phyloP scores from a whole-genome alignment of 306 rosid genomes.

The Prosopis cineraria region DNA sequence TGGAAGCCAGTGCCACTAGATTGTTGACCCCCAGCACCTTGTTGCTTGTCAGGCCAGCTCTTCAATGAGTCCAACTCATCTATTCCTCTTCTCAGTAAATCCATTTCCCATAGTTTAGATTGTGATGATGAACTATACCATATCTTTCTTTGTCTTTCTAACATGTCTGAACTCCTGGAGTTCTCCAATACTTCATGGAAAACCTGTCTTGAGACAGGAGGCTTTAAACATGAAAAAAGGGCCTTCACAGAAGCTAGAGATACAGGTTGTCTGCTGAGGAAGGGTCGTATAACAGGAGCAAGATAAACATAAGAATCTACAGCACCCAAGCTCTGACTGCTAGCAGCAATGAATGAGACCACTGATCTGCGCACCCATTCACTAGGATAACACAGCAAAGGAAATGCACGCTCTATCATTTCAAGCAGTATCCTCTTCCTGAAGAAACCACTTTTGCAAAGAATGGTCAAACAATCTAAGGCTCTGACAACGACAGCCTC shows the following conservation, averaged over 20 bases:
- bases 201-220: slow-evolving; percentile 79
- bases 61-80: slow-evolving; percentile 63
- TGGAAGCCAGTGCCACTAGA: slow-evolving; percentile 50
- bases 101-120: slow-evolving; percentile 91
- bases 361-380: slow-evolving; percentile 90
- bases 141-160: slow-evolving; percentile 95
- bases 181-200: slow-evolving; percentile 81
- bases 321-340: slow-evolving; percentile 88
- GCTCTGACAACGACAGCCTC: slow-evolving; percentile 91
- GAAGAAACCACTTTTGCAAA: slow-evolving; percentile 79
- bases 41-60: slow-evolving; percentile 74
- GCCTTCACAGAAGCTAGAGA: slow-evolving; percentile 85
- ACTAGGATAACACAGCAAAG: slow-evolving; percentile 88
- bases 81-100: slow-evolving; percentile 69
- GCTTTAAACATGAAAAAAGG: slow-evolving; percentile 77
- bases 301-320: slow-evolving; percentile 95
- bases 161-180: slow-evolving; percentile 94
- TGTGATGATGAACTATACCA: slow-evolving; percentile 85
- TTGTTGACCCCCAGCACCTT: slow-evolving; percentile 52
- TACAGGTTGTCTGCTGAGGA: slow-evolving; percentile 86
- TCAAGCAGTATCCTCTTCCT: slow-evolving; percentile 88
- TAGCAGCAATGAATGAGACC: slow-evolving; percentile 86
- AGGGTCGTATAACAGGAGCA: slow-evolving; percentile 86
- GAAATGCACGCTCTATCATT: slow-evolving; percentile 92
- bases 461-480: slow-evolving; percentile 81